Conservation (phyloP, 179 eudicot genomes). For the Camellia oleifera region DNA sequence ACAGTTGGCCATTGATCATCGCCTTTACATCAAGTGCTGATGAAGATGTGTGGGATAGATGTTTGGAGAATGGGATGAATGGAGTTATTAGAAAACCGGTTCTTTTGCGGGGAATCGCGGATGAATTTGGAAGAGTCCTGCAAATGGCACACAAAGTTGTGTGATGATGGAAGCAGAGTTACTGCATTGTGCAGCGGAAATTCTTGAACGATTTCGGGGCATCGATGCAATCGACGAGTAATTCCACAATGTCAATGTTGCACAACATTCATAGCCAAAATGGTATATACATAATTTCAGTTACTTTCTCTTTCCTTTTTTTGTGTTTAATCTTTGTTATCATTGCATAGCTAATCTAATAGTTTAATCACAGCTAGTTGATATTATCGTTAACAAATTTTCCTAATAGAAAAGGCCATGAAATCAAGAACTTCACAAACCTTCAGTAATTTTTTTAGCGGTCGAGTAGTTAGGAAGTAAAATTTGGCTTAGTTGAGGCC, state of each 20-base stretch:
- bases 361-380: background rate
- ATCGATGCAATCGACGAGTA: no score
- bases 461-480: background rate
- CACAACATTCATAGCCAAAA: background rate
- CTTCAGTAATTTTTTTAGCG: background rate
- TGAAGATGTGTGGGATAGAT: slow-evolving; percentile 46
- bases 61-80: slow-evolving; percentile 53
- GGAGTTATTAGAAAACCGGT: slow-evolving; percentile 73
- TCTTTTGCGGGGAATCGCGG: slow-evolving; percentile 53
- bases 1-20: slow-evolving; percentile 65
- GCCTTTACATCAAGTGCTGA: slow-evolving; percentile 54
- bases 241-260: background rate
- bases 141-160: slow-evolving; percentile 33
- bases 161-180: background rate
- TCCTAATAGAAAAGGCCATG: background rate
- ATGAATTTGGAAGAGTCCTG: slow-evolving; percentile 58
- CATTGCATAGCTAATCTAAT: background rate
- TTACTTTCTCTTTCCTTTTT: background rate
- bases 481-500: background rate
- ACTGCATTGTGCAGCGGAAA: background rate
- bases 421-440: background rate
- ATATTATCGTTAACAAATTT: background rate
- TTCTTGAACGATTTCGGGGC: background rate
- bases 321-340: background rate
- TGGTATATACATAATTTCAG: slow-evolving; percentile 17